Conservation (phyloP, 306 rosid species). For the Adenanthera pavonina region DNA sequence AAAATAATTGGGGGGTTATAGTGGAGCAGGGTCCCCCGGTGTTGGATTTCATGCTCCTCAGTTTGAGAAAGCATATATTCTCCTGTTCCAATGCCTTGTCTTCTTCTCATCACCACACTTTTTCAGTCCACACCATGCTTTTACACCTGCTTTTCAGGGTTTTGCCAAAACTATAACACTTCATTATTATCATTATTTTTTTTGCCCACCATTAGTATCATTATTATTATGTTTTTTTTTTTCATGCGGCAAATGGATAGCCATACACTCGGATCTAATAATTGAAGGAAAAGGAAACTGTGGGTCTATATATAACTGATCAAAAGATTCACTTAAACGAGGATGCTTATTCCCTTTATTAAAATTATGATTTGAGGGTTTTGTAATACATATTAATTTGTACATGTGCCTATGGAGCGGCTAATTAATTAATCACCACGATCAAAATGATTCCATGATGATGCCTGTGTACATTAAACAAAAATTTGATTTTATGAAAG, state of each 20-base stretch:
- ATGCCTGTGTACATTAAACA: neutral
- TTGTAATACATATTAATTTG: neutral
- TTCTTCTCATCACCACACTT: slow-evolving; percentile 45
- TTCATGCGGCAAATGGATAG: neutral
- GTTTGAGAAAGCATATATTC: slow-evolving; percentile 62
- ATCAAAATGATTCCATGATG: neutral
- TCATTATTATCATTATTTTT: neutral
- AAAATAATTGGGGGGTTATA: neutral
- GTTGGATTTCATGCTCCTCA: slow-evolving; percentile 52
- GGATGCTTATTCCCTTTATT: neutral
- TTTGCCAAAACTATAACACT: slow-evolving; percentile 43
- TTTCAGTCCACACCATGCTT: slow-evolving; percentile 55
- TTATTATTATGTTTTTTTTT: neutral
- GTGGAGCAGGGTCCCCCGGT: slow-evolving; percentile 43
- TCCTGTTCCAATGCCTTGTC: slow-evolving; percentile 59
- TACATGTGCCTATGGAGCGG: neutral
- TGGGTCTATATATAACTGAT: neutral
- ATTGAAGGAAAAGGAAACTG: neutral
- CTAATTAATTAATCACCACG: neutral
- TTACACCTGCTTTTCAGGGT: slow-evolving; percentile 56
- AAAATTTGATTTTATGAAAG: neutral
- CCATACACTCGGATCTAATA: slow-evolving; percentile 2
- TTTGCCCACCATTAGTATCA: neutral
- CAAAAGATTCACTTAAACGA: neutral
- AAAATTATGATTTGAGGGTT: neutral